phyloP scores from a whole-genome alignment of 208 protist genomes.

The Leishmania gerbilli region DNA sequence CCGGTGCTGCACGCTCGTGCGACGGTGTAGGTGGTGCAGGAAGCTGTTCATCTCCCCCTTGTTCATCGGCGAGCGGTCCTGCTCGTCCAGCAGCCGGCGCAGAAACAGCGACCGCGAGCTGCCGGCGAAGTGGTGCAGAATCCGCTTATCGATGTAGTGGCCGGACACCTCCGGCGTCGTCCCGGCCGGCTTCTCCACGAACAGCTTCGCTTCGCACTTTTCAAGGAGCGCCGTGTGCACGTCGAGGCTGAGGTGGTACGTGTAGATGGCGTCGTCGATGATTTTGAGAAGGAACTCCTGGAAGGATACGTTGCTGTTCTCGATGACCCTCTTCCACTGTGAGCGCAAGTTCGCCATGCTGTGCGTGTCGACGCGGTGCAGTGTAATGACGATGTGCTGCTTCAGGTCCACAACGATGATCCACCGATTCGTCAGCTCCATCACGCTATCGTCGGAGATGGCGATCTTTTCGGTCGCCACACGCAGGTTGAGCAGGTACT shows the following conservation, averaged over 20 bases:
- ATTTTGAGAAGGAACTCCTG: conserved; percentile 87
- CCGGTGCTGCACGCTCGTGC: conserved; percentile 82
- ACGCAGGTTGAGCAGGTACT: conserved; percentile 84
- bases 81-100: conserved; percentile 58
- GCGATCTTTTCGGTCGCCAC: conserved; percentile 79
- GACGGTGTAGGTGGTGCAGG: conserved; percentile 86
- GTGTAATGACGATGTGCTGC: conserved; percentile 78
- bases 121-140: conserved; percentile 77
- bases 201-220: conserved; percentile 82
- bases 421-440: conserved; percentile 87
- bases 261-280: conserved; percentile 80
- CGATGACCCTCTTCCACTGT: conserved; percentile 71
- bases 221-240: conserved; percentile 79
- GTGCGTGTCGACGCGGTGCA: conserved; percentile 77
- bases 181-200: conserved; percentile 29
- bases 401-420: conserved; percentile 83
- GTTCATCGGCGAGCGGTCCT: conserved; percentile 48
- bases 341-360: conserved; percentile 71
- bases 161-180: conserved; percentile 11
- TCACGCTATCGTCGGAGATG: conserved; percentile 70
- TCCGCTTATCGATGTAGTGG: conserved; percentile 50
- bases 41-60: conserved; percentile 88
- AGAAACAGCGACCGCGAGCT: conserved; percentile 79
- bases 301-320: conserved; percentile 69
- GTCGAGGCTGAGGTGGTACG: conserved; percentile 76